A percentile compares a stretch with the other conserved stretches of the same genome.
Conservation (phyloP, 2,329 filamentous ascomycete genomes). For the Aureobasidium sp. region DNA sequence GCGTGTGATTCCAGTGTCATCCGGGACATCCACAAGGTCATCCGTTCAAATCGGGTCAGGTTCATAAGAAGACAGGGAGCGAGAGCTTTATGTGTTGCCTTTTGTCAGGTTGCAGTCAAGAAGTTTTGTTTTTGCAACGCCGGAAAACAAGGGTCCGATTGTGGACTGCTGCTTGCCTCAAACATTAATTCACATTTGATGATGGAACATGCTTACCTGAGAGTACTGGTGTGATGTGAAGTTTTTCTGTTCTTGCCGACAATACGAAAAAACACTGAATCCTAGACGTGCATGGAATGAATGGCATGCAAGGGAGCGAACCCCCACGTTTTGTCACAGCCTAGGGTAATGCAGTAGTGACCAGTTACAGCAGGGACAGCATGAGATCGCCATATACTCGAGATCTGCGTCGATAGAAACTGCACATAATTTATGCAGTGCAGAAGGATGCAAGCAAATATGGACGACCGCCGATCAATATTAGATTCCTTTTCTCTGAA, state of each 20-base stretch:
- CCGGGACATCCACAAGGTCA: constrained; percentile 2
- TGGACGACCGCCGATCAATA: background rate
- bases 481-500: background rate
- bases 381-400: background rate
- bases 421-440: background rate
- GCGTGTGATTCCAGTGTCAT: constrained; percentile 8
- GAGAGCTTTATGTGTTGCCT: background rate
- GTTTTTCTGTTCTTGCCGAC: background rate
- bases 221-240: background rate
- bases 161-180: background rate
- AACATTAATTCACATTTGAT: background rate
- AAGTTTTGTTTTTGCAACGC: background rate
- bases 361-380: background rate
- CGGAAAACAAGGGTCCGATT: background rate
- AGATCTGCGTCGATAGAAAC: background rate
- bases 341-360: background rate
- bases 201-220: background rate
- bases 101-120: background rate
- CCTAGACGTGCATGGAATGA: background rate
- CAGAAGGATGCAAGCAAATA: background rate
- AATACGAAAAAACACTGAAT: background rate
- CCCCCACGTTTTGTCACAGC: background rate
- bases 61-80: background rate
- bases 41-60: constrained; percentile 12
- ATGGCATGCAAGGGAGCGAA: background rate